phyloP scores from a whole-genome alignment of 139 green algal genomes.

The Chlamydomonas schloesseri region DNA sequence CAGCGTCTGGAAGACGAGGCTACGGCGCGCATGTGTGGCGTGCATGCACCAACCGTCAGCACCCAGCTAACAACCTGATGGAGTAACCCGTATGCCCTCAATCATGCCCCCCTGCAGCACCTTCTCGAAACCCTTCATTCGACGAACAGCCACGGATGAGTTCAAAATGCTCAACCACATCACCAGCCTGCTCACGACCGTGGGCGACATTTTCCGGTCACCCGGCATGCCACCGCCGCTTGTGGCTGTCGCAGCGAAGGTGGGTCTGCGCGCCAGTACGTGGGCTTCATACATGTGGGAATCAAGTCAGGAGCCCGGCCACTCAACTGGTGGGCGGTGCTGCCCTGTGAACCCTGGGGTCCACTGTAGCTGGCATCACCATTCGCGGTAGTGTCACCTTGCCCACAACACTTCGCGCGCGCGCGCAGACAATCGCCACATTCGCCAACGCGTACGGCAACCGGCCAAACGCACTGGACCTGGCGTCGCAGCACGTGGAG shows the following conservation, averaged over 20 bases:
- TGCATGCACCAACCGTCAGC: too few relatives aligned
- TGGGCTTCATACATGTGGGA: not conserved
- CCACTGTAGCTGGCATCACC: too few relatives aligned
- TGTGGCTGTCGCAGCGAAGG: not conserved
- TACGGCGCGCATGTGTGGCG: too few relatives aligned
- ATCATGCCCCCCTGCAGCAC: not conserved
- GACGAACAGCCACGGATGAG: conserved; percentile 28
- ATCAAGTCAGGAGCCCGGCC: too few relatives aligned
- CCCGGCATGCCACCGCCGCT: not conserved
- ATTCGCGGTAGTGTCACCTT: too few relatives aligned
- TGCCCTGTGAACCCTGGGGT: too few relatives aligned
- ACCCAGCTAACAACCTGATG: too few relatives aligned
- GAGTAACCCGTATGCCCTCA: too few relatives aligned
- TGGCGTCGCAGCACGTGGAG: not conserved
- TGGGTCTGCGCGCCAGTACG: not conserved
- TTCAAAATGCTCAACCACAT: conserved; percentile 47
- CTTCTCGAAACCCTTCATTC: conserved; percentile 30
- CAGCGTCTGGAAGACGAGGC: too few relatives aligned
- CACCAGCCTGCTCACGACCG: conserved; percentile 5
- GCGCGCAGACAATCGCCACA: conserved; percentile 40
- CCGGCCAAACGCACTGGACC: conserved; percentile 49
- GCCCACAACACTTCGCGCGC: too few relatives aligned
- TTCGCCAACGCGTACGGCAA: conserved; percentile 55
- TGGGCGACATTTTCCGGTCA: conserved; percentile 21
- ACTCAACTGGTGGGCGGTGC: too few relatives aligned